Base-by-base conservation (phyloP, 129 eudicot genomes). In the Apium graveolens region DNA sequence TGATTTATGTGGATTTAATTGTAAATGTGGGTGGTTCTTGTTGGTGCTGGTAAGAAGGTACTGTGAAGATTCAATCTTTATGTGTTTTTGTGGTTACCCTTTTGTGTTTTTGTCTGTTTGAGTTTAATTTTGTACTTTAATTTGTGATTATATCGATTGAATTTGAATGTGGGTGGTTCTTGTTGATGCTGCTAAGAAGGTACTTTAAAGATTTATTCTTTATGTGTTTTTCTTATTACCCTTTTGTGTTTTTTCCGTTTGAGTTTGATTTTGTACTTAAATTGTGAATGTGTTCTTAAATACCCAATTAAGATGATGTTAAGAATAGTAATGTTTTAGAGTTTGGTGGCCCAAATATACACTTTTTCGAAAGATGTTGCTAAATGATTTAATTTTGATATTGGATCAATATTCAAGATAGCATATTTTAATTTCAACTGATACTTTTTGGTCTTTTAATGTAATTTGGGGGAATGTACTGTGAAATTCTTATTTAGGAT, bases 21-120 rank as follows among this genome's bases (percentile, higher is more conserved):
- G 63, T 38, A 6, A 38, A 38, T 4, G 41, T 38, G 41, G 41
- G 41, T 38, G 41, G 41, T 38, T 38, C 89, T 93, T 51, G 97
- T 93, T 42, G 91, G 91, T 81, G 98, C 97, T 82, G 95, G 92
- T 76, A 90, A 93, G 74, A 96, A 93, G 97, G 97, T 92, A 66
- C 6, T 7, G 0, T n/a, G 4, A 35, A 35, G 38, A 35, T 35
- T 35, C 38, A 35, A 35, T 35, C 38, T 35, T 35, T 35, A 35
- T 35, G 1, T 35, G 38, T 35, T 35, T 35, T 35, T 35, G 38
- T 35, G 38, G 4, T 35, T 1, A 35, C 38, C 38, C 38, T 35
- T 35, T 1, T 35, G 38, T 35, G 38, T 35, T 35, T 35, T 35
- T 35, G 38, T 35, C 38, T 35, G 38, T 35, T 35, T 35, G 38